A percentile compares a stretch with the other conserved stretches of the same genome.
Conservation (phyloP, 768 basidiomycete species). For the Tulasnella sp. region DNA sequence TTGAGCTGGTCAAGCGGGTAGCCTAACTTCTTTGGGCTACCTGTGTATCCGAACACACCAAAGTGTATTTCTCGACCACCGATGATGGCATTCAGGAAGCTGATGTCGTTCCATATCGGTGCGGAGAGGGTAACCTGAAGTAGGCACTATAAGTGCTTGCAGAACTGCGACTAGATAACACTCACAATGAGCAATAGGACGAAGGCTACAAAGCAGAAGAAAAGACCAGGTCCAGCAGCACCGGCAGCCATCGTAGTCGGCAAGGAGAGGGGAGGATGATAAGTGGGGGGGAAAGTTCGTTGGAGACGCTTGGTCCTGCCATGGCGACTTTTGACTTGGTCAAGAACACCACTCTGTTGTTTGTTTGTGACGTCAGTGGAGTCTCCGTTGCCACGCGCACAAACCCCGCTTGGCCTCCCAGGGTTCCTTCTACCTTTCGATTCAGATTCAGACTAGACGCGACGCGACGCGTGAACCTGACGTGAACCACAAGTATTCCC, state of each 20-base stretch:
- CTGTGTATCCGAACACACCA: conserved; percentile 71
- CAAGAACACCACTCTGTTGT: too few species aligned
- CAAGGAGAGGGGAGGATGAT: background rate
- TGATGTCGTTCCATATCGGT: conserved; percentile 61
- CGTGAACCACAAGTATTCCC: too few species aligned
- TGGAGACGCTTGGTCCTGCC: background rate
- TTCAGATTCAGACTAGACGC: too few species aligned
- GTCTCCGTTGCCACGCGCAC: too few species aligned
- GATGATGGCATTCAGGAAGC: conserved; percentile 46
- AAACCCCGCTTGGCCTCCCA: too few species aligned
- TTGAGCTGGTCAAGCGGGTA: conserved; percentile 29
- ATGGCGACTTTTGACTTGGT: too few species aligned
- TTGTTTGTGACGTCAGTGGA: too few species aligned
- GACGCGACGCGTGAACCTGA: too few species aligned
- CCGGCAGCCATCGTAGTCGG: too few species aligned
- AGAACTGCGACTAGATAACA: conserved; percentile 18
- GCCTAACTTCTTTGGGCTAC: conserved; percentile 41
- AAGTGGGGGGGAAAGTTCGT: background rate
- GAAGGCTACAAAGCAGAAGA: conserved; percentile 59
- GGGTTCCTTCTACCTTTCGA: too few species aligned
- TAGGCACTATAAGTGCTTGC: conserved; percentile 3
- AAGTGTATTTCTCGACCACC: conserved; percentile 37
- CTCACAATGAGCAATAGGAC: conserved; percentile 57
- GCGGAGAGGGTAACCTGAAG: conserved; percentile 53
- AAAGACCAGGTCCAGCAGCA: conserved; percentile 52